These are phyloP conservation scores for Anisodus tanguticus DNA, from an alignment of 257 asterid genomes.

Conservation along the genomic window DNA sequence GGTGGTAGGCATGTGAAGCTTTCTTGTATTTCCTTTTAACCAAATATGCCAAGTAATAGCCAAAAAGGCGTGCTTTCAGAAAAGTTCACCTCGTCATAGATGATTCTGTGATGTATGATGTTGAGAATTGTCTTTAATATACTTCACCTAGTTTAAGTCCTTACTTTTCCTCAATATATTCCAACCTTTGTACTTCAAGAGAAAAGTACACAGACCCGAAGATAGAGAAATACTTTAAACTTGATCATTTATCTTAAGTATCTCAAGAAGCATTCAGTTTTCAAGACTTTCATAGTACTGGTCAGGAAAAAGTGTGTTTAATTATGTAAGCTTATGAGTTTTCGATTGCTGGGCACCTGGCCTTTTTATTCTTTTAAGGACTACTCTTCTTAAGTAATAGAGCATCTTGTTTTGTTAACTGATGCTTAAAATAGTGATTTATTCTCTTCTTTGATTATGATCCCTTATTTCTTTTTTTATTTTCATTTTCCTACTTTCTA, in stretches of 20 bases:
- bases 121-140: neutral
- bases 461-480: neutral
- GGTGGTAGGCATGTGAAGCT: too few species aligned
- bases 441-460: neutral
- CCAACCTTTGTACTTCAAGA: neutral
- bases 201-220: neutral
- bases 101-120: too few species aligned
- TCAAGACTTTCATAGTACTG: neutral
- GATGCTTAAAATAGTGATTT: neutral
- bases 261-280: neutral
- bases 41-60: too few species aligned
- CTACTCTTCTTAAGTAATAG: neutral
- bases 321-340: neutral
- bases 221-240: neutral
- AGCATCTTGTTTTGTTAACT: neutral
- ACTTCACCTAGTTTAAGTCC: neutral
- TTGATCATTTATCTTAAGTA: neutral
- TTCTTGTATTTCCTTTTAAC: too few species aligned
- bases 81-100: too few species aligned
- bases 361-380: neutral
- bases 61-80: too few species aligned
- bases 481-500: constrained; percentile 11
- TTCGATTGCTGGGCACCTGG: neutral
- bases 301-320: constrained; percentile 4
- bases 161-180: neutral